Percentiles rank a stretch among this genome's conserved stretches.
These are phyloP conservation scores for Coemansia sp. DNA, from an alignment of 192 early-diverging fungal genomes.

Conservation along the genomic window DNA sequence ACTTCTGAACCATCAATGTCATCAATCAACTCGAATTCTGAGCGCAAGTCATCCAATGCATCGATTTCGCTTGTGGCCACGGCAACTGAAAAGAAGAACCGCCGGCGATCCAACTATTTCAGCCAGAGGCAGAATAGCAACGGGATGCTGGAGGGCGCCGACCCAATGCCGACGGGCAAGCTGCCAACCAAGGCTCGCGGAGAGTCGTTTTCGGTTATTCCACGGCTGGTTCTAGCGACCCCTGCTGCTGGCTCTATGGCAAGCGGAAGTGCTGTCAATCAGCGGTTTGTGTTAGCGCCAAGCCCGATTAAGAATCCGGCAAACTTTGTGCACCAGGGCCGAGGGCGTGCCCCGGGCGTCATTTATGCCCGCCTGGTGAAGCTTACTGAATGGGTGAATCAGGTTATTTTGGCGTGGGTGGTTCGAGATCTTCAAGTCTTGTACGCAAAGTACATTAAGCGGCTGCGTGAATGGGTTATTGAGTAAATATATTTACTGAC, in stretches of 20 bases:
- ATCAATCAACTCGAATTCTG: constrained; percentile 27
- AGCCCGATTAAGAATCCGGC: constrained; percentile 50
- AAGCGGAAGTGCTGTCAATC: constrained; percentile 2
- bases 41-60: constrained; percentile 46
- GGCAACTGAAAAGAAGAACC: constrained; percentile 37
- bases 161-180: constrained; percentile 18
- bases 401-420: constrained; percentile 53
- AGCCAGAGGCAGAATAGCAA: constrained; percentile 41
- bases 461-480: constrained; percentile 53
- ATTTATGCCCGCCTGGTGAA: constrained; percentile 51
- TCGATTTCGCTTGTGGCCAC: constrained; percentile 22
- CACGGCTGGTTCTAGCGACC: constrained; percentile 25
- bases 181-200: constrained; percentile 26
- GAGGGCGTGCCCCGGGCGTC: constrained; percentile 46
- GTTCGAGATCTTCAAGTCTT: constrained; percentile 53
- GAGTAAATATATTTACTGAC: constrained; percentile 31
- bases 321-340: constrained; percentile 45
- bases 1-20: constrained; percentile 35
- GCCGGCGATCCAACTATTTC: constrained; percentile 54
- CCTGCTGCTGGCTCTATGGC: not conserved
- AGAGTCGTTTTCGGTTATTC: constrained; percentile 41
- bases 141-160: constrained; percentile 5
- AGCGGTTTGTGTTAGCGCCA: constrained; percentile 44
- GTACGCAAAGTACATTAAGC: constrained; percentile 55
- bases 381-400: constrained; percentile 51